Evolutionary conservation across 345 rosid species (phyloP).

Genomic region (Schrenkiella parvula): DNA sequence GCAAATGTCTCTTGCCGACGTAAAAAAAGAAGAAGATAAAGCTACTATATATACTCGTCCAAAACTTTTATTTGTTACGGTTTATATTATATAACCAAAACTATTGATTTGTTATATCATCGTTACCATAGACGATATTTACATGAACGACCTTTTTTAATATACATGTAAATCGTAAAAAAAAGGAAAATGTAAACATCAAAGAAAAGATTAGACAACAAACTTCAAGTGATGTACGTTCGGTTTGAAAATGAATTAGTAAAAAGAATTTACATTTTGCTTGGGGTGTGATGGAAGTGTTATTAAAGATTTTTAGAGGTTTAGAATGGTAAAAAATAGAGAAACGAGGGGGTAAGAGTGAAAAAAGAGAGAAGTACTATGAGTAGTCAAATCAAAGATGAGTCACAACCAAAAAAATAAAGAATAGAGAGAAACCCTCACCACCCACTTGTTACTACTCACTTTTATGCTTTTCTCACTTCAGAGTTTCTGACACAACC

Average conservation of each 20-base stretch:
- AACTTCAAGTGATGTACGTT: background rate
- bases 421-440: constrained; percentile 25
- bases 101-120: background rate
- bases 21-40: background rate
- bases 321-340: background rate
- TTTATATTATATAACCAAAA: background rate
- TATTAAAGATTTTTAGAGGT: background rate
- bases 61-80: background rate
- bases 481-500: constrained; percentile 28
- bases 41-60: background rate
- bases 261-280: background rate
- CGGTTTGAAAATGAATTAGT: background rate
- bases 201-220: background rate
- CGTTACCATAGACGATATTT: background rate
- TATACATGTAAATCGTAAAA: background rate
- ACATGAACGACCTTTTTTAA: no score
- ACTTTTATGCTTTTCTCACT: constrained; percentile 33
- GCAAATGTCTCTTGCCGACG: constrained; percentile 7
- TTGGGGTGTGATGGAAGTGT: background rate
- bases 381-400: constrained; percentile 36
- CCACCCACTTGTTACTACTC: constrained; percentile 33
- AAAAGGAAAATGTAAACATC: background rate
- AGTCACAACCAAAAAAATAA: background rate
- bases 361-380: constrained; percentile 10
- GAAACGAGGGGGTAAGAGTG: constrained; percentile 7